These are phyloP conservation scores for Aspergillus egyptiacus DNA, from an alignment of 495 filamentous ascomycete genomes.

Conservation along the genomic window DNA sequence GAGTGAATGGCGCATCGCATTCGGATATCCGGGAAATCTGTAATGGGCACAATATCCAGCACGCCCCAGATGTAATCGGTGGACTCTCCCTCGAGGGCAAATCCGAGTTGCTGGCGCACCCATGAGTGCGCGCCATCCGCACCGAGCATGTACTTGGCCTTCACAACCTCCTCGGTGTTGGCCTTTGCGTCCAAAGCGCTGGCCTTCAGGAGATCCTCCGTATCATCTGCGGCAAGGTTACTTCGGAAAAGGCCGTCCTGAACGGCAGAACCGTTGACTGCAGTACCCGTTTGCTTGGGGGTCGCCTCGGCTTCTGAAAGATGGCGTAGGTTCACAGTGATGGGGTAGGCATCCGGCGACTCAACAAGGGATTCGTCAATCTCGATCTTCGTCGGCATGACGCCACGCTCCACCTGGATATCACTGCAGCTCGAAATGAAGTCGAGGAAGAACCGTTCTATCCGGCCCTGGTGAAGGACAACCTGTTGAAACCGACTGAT, in stretches of 20 bases:
- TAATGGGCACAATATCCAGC: slow-evolving; percentile 52
- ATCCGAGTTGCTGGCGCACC: slow-evolving; percentile 48
- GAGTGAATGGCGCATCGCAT: not conserved
- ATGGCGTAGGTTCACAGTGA: slow-evolving; percentile 43
- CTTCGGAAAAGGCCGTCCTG: slow-evolving; percentile 45
- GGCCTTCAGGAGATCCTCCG: slow-evolving; percentile 42
- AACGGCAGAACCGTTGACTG: slow-evolving; percentile 5
- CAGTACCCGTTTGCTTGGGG: not conserved
- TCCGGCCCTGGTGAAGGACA: slow-evolving; percentile 50
- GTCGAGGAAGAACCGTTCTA: slow-evolving; percentile 53
- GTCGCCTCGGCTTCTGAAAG: slow-evolving; percentile 42
- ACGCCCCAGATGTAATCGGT: slow-evolving; percentile 51
- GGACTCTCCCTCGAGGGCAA: slow-evolving; percentile 19
- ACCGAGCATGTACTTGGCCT: slow-evolving; percentile 46
- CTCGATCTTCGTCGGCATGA: slow-evolving; percentile 41
- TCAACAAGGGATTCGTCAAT: slow-evolving; percentile 38
- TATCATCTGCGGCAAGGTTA: slow-evolving; percentile 49
- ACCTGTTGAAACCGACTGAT: slow-evolving; percentile 19
- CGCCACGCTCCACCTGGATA: slow-evolving; percentile 46
- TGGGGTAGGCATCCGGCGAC: slow-evolving; percentile 46
- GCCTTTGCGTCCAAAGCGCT: slow-evolving; percentile 23
- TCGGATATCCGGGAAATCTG: slow-evolving; percentile 42
- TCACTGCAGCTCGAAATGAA: slow-evolving; percentile 38
- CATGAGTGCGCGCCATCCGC: slow-evolving; percentile 54
- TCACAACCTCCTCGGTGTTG: slow-evolving; percentile 37